Evolutionary conservation across 2,329 filamentous ascomycete species (phyloP).

Genomic region (Ceratocystis smalleyi): DNA sequence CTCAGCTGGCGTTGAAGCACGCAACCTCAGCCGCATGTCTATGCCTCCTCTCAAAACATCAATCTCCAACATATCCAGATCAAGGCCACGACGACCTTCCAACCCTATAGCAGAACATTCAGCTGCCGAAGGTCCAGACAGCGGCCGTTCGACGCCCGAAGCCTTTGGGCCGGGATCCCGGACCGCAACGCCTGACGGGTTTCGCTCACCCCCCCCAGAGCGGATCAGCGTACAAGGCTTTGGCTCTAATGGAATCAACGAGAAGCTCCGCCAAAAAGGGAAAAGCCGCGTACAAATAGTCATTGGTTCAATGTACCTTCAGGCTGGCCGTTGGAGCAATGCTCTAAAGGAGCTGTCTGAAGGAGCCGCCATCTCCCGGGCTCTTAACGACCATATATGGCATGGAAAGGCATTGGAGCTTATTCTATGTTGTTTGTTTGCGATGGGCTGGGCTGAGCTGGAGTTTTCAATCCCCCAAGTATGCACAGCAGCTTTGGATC

Average conservation of each 20-base stretch:
- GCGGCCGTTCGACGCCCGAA: slow-evolving; percentile 32
- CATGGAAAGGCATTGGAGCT: slow-evolving; percentile 89
- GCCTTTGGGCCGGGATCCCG: slow-evolving; percentile 21
- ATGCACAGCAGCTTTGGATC: slow-evolving; percentile 37
- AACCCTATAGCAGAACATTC: slow-evolving; percentile 28
- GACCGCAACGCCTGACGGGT: slow-evolving; percentile 29
- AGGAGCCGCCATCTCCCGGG: slow-evolving; percentile 59
- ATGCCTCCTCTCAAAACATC: slow-evolving; percentile 52
- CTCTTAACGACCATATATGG: slow-evolving; percentile 86
- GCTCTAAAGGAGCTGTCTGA: slow-evolving; percentile 72
- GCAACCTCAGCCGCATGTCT: slow-evolving; percentile 57
- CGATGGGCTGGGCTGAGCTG: slow-evolving; percentile 69
- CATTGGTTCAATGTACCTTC: slow-evolving; percentile 71
- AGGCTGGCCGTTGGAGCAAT: slow-evolving; percentile 79
- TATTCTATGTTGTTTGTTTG: slow-evolving; percentile 63
- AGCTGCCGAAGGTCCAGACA: slow-evolving; percentile 22
- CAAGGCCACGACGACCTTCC: slow-evolving; percentile 29
- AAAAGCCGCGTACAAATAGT: slow-evolving; percentile 66
- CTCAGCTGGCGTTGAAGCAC: slow-evolving; percentile 38
- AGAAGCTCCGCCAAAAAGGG: slow-evolving; percentile 64
- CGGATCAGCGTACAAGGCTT: slow-evolving; percentile 56
- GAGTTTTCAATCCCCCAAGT: slow-evolving; percentile 62
- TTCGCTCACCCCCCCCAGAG: slow-evolving; percentile 38
- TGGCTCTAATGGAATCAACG: slow-evolving; percentile 52
- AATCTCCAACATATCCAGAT: neutral